A percentile compares a stretch with the other conserved stretches of the same genome.
These are phyloP conservation scores for Gossypium lobatum DNA, from an alignment of 441 rosid genomes.

Conservation along the genomic window DNA sequence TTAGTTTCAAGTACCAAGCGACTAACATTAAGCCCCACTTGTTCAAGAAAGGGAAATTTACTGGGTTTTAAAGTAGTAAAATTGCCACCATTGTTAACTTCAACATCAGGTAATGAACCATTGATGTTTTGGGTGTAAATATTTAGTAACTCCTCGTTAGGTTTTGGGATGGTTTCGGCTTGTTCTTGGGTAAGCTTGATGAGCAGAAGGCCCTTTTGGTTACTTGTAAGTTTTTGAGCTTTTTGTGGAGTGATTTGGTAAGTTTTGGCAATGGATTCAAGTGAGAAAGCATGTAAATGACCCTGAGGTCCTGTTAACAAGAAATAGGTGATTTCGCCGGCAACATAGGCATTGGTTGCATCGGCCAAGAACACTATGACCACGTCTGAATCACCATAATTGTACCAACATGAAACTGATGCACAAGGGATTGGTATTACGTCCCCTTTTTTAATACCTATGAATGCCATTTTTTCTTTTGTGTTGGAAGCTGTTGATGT, in stretches of 20 bases:
- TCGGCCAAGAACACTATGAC: slow-evolving; percentile 24
- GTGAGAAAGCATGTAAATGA: slow-evolving; percentile 21
- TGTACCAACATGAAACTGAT: slow-evolving; percentile 36
- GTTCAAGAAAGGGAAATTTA: slow-evolving; percentile 21
- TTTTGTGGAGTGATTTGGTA: slow-evolving; percentile 9
- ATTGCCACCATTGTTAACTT: slow-evolving; percentile 17
- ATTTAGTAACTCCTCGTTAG: neutral
- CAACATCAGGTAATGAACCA: slow-evolving; percentile 6
- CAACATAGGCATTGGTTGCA: slow-evolving; percentile 16
- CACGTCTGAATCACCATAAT: slow-evolving; percentile 24
- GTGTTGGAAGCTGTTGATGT: slow-evolving; percentile 5
- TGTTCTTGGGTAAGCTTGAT: slow-evolving; percentile 13
- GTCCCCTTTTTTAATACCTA: slow-evolving; percentile 23
- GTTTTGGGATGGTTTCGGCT: slow-evolving; percentile 12
- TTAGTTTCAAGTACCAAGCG: neutral
- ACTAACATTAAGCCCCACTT: slow-evolving; percentile 19
- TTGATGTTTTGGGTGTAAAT: slow-evolving; percentile 15
- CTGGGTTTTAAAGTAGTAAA: slow-evolving; percentile 4
- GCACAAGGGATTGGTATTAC: slow-evolving; percentile 23
- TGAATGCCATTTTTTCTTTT: slow-evolving; percentile 4
- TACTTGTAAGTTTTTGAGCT: slow-evolving; percentile 18
- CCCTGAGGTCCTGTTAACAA: slow-evolving; percentile 18
- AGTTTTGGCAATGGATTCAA: slow-evolving; percentile 19
- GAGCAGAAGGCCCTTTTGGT: slow-evolving; percentile 15
- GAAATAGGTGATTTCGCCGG: slow-evolving; percentile 31